These are phyloP conservation scores for Phyllosticta citribraziliensis DNA, from an alignment of 2,329 filamentous ascomycete species.

Conservation along the genomic window DNA sequence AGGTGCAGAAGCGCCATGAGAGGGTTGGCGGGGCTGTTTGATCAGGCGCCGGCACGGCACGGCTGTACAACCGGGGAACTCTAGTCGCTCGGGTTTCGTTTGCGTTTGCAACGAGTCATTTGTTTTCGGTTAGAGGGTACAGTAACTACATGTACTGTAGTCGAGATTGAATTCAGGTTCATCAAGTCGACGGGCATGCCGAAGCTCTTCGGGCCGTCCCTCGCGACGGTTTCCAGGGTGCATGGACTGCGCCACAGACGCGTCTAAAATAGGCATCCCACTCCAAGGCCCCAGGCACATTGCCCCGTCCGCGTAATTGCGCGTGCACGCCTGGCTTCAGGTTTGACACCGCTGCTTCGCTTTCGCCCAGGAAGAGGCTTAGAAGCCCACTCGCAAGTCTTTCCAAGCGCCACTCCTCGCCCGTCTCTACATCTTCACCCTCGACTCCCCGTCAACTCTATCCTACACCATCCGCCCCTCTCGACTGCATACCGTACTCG, in stretches of 20 bases:
- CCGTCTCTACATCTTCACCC: background rate
- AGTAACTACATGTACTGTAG: too few species aligned
- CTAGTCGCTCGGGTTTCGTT: too few species aligned
- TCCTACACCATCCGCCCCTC: background rate
- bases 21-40: background rate
- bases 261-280: background rate
- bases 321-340: background rate
- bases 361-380: background rate
- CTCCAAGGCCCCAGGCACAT: background rate
- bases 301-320: background rate
- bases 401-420: background rate
- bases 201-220: background rate
- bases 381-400: background rate
- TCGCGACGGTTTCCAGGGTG: background rate
- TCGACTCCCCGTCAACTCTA: background rate
- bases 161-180: too few species aligned
- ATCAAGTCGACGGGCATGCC: background rate
- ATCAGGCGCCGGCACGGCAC: background rate
- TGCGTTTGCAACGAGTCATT: too few species aligned
- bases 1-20: background rate
- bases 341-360: constrained; percentile 4
- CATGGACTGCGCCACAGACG: background rate
- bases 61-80: background rate
- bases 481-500: background rate
- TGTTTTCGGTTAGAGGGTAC: too few species aligned